Evolutionary conservation across 1,284 basidiomycete genomes (phyloP).

Genomic region (Xerocomus cyaneibrunnescens): DNA sequence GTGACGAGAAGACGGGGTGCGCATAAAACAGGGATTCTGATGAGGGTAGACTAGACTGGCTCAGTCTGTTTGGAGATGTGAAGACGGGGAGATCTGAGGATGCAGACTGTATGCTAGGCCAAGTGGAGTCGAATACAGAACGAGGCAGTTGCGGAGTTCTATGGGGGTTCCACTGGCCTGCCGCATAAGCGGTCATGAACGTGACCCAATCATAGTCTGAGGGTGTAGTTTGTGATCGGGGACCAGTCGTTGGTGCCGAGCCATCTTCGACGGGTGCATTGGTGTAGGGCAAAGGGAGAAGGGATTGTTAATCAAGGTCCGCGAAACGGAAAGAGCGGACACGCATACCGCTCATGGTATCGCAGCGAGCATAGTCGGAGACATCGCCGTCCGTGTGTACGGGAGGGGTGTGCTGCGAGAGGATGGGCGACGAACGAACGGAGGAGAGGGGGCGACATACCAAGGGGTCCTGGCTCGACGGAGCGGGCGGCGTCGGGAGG

Average conservation of each 20-base stretch:
- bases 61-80: constrained; percentile 9
- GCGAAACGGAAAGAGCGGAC: neutral
- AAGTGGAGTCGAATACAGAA: constrained; percentile 30
- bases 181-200: constrained; percentile 73
- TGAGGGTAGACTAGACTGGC: constrained; percentile 2
- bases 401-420: constrained; percentile 6
- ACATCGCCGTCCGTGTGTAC: constrained; percentile 11
- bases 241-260: constrained; percentile 8
- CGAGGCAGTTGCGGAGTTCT: constrained; percentile 67
- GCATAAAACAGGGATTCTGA: constrained; percentile 17
- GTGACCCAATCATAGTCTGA: constrained; percentile 70
- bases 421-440: neutral
- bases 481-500: constrained; percentile 21
- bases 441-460: constrained; percentile 8
- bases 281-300: constrained; percentile 27
- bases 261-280: constrained; percentile 16
- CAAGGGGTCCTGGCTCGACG: constrained; percentile 5
- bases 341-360: constrained; percentile 27
- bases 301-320: constrained; percentile 5
- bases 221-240: constrained; percentile 22
- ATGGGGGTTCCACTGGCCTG: constrained; percentile 80
- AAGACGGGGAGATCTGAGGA: constrained; percentile 9
- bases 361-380: constrained; percentile 11
- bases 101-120: constrained; percentile 11
- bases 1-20: constrained; percentile 9